These are phyloP conservation scores for Monosporozyma aerobia DNA, from an alignment of 805 yeast species.

Conservation along the genomic window DNA sequence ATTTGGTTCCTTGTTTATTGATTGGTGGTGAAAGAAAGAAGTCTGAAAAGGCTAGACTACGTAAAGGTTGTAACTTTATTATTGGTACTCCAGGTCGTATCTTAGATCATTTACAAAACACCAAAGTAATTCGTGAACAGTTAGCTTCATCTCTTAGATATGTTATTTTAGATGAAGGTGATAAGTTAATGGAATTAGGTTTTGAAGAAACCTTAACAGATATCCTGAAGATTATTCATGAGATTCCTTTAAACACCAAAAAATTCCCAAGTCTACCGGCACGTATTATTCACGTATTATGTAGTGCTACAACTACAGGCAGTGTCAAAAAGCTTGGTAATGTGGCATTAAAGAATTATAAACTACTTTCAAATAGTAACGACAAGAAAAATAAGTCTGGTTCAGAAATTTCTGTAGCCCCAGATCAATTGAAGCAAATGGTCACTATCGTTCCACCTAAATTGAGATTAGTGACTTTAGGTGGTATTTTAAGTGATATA, in stretches of 20 bases:
- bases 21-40: constrained; percentile 98
- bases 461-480: constrained; percentile 71
- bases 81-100: constrained; percentile 97
- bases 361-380: constrained; percentile 43
- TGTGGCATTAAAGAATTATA: constrained; percentile 63
- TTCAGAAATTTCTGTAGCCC: constrained; percentile 54
- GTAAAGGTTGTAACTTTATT: constrained; percentile 93
- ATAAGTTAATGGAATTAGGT: constrained; percentile 88
- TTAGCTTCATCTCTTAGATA: constrained; percentile 62
- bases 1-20: constrained; percentile 89
- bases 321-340: constrained; percentile 76
- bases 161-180: constrained; percentile 95
- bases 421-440: constrained; percentile 82
- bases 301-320: constrained; percentile 89
- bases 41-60: constrained; percentile 86
- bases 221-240: constrained; percentile 54
- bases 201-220: constrained; percentile 86
- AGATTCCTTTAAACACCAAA: constrained; percentile 30
- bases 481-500: constrained; percentile 51
- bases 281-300: constrained; percentile 66
- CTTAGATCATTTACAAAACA: constrained; percentile 89
- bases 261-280: constrained; percentile 53
- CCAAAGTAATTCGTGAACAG: constrained; percentile 54
- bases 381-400: constrained; percentile 55
- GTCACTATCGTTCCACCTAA: constrained; percentile 87